Percentiles rank a stretch among this genome's conserved stretches.
phyloP scores from a whole-genome alignment of 2,329 filamentous ascomycete species.

The Diaporthe caulivora region DNA sequence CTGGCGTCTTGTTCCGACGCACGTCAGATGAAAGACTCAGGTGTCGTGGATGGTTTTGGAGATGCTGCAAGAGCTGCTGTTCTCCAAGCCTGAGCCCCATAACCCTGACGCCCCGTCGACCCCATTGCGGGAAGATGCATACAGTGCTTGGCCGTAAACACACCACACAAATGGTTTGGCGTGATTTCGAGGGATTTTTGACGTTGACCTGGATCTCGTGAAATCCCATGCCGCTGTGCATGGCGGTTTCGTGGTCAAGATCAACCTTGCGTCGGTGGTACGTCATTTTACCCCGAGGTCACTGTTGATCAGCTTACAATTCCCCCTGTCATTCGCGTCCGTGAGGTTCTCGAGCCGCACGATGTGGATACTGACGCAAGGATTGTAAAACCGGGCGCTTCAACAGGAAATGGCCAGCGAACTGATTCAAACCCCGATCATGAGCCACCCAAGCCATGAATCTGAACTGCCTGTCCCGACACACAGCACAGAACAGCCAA shows the following conservation, averaged over 20 bases:
- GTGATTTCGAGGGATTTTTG: not conserved
- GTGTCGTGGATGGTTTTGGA: not conserved
- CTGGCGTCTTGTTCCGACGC: not conserved
- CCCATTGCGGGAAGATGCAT: not conserved
- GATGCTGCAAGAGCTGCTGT: not conserved
- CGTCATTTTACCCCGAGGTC: slow-evolving; percentile 25
- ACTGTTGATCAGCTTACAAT: slow-evolving; percentile 18
- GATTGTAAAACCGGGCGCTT: slow-evolving; percentile 27
- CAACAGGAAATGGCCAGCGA: not conserved
- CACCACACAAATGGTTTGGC: not conserved
- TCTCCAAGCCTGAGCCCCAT: no score
- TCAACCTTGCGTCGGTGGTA: slow-evolving; percentile 21
- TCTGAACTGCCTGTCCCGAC: not conserved
- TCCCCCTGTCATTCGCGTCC: slow-evolving; percentile 16
- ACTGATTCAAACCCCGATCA: not conserved
- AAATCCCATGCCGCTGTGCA: not conserved
- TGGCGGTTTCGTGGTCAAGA: not conserved
- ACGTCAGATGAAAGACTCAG: not conserved
- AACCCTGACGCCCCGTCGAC: not conserved
- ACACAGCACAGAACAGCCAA: not conserved
- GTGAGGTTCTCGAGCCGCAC: slow-evolving; percentile 4
- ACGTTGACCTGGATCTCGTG: not conserved
- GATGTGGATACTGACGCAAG: slow-evolving; percentile 31
- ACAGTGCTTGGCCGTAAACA: not conserved
- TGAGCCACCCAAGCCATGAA: not conserved